Base-by-base conservation (phyloP, 768 basidiomycete genomes). In the Pleurotus tuoliensis region DNA sequence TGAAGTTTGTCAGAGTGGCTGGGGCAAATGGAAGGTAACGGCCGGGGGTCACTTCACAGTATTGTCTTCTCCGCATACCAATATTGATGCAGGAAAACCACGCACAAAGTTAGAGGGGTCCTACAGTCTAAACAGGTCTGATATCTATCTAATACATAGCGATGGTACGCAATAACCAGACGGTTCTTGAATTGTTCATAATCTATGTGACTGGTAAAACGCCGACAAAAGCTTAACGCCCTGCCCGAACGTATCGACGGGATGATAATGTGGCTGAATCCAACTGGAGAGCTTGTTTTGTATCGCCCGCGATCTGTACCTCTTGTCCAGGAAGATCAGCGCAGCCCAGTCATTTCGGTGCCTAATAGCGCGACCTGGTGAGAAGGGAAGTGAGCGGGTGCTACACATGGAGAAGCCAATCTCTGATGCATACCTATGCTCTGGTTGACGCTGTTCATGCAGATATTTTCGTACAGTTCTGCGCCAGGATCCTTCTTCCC, bases 381-480 rank as follows among this genome's bases (percentile, higher is more conserved):
- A 1, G 52, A 50, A 52, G 8, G 22, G 22, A 3, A 55, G 20
- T 2, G 43, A 41, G 18, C 39, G 24, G 27, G 37, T n/a, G 27
- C 13, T 50, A 11, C 7, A 8, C 3, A 11, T 30, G 27, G 30
- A 11, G 30, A 11, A 8, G 30, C 8, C 1, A 0, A 34, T 9
- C 8, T 30, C 2, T 6, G 6, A 16, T 2, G 69, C 86, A 56
- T 48, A 92, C 95, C 96, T 59, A 99, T 97, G 56, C 91, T 93
- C 68, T 99, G 96, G 70, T 99, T 99, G 52, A 99, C 94, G 0
- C 94, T 91, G 61, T 87, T 89, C 88, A 91, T 92, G 63, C 90
- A 92, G 81, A 92, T 82, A 63, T 92, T 92, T 74, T 91, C 90
- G 68, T 94, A 98, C 54, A 96, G 73, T 71, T 94, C 93, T 18